phyloP scores from a whole-genome alignment of 83 land plant species.

The Larix sibirica region DNA sequence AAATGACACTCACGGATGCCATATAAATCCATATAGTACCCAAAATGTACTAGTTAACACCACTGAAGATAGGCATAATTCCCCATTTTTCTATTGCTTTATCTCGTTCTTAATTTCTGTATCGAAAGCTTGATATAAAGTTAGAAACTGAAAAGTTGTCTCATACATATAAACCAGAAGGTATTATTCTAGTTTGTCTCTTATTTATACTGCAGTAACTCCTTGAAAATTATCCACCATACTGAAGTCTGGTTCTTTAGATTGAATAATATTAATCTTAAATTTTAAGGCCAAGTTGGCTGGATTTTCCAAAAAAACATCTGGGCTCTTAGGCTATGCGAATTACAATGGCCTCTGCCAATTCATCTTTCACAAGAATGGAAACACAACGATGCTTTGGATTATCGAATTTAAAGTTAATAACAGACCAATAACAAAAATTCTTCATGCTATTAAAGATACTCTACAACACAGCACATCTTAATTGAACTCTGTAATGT shows the following conservation, averaged over 20 bases:
- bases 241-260: background rate
- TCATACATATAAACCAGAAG: too few relatives aligned
- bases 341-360: too few relatives aligned
- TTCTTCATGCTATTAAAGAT: constrained; percentile 3
- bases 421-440: background rate
- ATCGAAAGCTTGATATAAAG: background rate
- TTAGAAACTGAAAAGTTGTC: background rate
- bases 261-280: background rate
- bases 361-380: too few relatives aligned
- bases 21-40: background rate
- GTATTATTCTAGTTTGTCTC: background rate
- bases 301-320: too few relatives aligned
- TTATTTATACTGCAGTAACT: background rate
- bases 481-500: background rate
- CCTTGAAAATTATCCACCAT: background rate
- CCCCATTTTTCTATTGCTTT: background rate
- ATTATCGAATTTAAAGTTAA: background rate
- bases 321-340: too few relatives aligned
- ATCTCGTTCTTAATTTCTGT: background rate
- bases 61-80: too few relatives aligned
- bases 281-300: background rate
- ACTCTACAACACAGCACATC: background rate
- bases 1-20: too few relatives aligned
- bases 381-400: background rate
- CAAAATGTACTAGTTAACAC: background rate